A percentile compares a stretch with the other conserved stretches of the same genome.
phyloP scores from a whole-genome alignment of 2,329 filamentous ascomycete species.

The Trichoderma arundinaceum region DNA sequence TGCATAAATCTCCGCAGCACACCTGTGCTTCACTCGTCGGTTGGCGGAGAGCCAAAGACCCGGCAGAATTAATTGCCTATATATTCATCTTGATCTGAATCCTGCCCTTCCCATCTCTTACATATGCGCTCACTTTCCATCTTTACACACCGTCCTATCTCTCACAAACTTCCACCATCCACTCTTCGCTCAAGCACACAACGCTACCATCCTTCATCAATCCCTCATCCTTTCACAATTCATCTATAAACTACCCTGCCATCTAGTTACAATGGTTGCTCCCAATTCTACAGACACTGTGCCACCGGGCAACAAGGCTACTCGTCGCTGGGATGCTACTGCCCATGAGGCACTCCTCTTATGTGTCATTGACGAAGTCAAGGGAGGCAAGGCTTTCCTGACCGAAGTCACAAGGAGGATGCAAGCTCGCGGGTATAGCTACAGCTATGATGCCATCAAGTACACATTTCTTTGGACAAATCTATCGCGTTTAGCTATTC shows the following conservation, averaged over 20 bases:
- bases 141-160: not conserved
- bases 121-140: no score
- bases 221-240: conserved; percentile 5
- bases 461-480: conserved; percentile 36
- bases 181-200: no score
- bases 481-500: conserved; percentile 30
- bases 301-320: conserved; percentile 34
- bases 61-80: conserved; percentile 2
- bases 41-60: conserved; percentile 1
- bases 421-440: conserved; percentile 46
- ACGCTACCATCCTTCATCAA: not conserved
- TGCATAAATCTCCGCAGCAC: conserved; percentile 23
- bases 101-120: not conserved
- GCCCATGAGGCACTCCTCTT: conserved; percentile 50
- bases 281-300: not conserved
- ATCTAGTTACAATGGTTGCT: conserved; percentile 26
- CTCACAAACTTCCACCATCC: conserved; percentile 1
- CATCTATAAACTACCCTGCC: not conserved
- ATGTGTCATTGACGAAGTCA: conserved; percentile 45
- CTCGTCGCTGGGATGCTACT: conserved; percentile 45
- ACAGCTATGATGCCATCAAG: conserved; percentile 50
- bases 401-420: conserved; percentile 43
- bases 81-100: not conserved
- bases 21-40: conserved; percentile 4
- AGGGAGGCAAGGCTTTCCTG: conserved; percentile 45